phyloP scores from a whole-genome alignment of 2,329 filamentous ascomycete species.

The Fusarium sp. region DNA sequence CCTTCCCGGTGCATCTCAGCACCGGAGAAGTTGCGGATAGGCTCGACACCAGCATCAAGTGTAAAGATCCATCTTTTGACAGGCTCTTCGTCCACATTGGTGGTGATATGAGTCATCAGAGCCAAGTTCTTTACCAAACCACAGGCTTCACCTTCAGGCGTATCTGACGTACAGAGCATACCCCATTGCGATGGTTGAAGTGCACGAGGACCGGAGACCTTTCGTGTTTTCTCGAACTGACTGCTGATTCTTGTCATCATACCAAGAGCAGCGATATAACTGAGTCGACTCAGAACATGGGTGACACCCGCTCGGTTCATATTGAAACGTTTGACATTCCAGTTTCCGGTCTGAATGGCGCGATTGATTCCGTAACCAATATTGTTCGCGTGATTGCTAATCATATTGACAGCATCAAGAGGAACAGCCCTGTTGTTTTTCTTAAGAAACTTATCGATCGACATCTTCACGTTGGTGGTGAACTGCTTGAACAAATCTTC shows the following conservation, averaged over 20 bases:
- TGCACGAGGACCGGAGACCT: conserved; percentile 94
- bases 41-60: conserved; percentile 85
- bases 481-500: conserved; percentile 99
- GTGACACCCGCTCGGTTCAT: conserved; percentile 99
- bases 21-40: conserved; percentile 77
- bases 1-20: conserved; percentile 87
- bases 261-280: conserved; percentile 94
- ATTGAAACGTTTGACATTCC: conserved; percentile 97
- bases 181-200: conserved; percentile 98
- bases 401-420: conserved; percentile 87
- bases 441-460: conserved; percentile 94
- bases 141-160: conserved; percentile 97
- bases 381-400: conserved; percentile 84
- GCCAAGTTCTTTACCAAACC: conserved; percentile 98
- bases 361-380: conserved; percentile 96
- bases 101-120: conserved; percentile 99
- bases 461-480: conserved; percentile 87
- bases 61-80: conserved; percentile 88
- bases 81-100: conserved; percentile 91
- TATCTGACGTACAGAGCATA: conserved; percentile 97
- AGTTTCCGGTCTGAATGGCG: conserved; percentile 97
- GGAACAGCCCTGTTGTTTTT: conserved; percentile 90
- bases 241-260: conserved; percentile 99
- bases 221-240: conserved; percentile 98
- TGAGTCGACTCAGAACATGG: conserved; percentile 92